A percentile compares a stretch with the other conserved stretches of the same genome.
Evolutionary conservation across 257 asterid genomes (phyloP).

Genomic region (Gynochthodes officinalis): DNA sequence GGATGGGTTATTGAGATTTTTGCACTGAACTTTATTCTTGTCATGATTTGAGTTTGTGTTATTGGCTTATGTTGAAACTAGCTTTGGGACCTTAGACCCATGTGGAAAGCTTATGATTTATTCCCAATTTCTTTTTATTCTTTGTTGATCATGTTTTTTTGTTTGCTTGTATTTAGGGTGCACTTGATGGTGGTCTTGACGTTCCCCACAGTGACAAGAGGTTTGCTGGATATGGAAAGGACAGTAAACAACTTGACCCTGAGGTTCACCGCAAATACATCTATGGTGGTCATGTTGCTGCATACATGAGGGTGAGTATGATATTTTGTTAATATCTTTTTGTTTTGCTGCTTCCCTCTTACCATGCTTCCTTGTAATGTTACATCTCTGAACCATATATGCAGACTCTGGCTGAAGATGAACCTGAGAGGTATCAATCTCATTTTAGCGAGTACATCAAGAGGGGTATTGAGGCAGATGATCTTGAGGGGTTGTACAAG

Average conservation of each 20-base stretch:
- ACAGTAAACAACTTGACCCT: slow-evolving; percentile 61
- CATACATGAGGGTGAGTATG: slow-evolving; percentile 73
- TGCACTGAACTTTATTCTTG: not conserved
- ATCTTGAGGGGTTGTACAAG: slow-evolving; percentile 66
- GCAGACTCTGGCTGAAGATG: slow-evolving; percentile 67
- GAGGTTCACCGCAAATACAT: slow-evolving; percentile 81
- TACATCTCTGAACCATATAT: not conserved
- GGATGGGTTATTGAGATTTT: not conserved
- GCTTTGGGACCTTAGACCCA: not conserved
- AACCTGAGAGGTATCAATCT: slow-evolving; percentile 70
- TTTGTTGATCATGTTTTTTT: not conserved
- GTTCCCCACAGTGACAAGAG: slow-evolving; percentile 88
- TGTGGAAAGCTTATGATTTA: not conserved
- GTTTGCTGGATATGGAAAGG: slow-evolving; percentile 79
- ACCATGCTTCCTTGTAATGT: not conserved
- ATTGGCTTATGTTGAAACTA: not conserved
- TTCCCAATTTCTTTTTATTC: not conserved
- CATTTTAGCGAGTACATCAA: slow-evolving; percentile 58
- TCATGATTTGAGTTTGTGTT: not conserved
- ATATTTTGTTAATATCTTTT: too few species aligned
- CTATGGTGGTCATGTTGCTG: slow-evolving; percentile 72
- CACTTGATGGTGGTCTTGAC: slow-evolving; percentile 81
- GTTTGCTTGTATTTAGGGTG: slow-evolving; percentile 47
- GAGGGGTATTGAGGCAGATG: slow-evolving; percentile 57
- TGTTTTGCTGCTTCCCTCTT: not conserved